phyloP scores from a whole-genome alignment of 345 rosid genomes.

The Salix udensis region DNA sequence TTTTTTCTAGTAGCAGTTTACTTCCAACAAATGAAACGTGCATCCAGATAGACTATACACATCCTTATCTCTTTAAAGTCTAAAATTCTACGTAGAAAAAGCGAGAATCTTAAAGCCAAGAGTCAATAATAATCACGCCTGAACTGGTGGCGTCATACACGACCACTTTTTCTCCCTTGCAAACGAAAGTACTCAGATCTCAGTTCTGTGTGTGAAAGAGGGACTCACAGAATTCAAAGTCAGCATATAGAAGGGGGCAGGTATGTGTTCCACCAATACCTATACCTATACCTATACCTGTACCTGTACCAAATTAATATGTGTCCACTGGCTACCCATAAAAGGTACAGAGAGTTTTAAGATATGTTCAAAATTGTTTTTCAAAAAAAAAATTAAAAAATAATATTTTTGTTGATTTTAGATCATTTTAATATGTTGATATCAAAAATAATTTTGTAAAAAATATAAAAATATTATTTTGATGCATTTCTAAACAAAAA shows the following conservation, averaged over 20 bases:
- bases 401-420: too few relatives aligned
- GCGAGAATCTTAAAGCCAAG: too few relatives aligned
- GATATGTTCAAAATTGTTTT: too few relatives aligned
- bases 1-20: background rate
- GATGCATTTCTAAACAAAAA: too few relatives aligned
- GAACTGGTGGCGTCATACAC: constrained; percentile 6
- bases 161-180: background rate
- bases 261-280: background rate
- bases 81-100: too few relatives aligned
- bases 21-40: too few relatives aligned
- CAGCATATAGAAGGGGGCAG: background rate
- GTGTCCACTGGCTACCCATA: background rate
- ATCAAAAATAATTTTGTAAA: accelerated
- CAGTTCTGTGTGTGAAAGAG: background rate
- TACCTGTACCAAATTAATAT: background rate
- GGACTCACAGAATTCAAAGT: background rate
- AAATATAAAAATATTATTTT: too few relatives aligned
- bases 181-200: too few relatives aligned
- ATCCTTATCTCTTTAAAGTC: too few relatives aligned
- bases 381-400: too few relatives aligned
- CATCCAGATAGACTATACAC: too few relatives aligned
- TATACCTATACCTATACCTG: background rate
- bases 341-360: too few relatives aligned
- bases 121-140: constrained; percentile 18
- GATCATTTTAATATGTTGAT: background rate